phyloP scores from a whole-genome alignment of 768 basidiomycete species.

The Tylopilus felleus region DNA sequence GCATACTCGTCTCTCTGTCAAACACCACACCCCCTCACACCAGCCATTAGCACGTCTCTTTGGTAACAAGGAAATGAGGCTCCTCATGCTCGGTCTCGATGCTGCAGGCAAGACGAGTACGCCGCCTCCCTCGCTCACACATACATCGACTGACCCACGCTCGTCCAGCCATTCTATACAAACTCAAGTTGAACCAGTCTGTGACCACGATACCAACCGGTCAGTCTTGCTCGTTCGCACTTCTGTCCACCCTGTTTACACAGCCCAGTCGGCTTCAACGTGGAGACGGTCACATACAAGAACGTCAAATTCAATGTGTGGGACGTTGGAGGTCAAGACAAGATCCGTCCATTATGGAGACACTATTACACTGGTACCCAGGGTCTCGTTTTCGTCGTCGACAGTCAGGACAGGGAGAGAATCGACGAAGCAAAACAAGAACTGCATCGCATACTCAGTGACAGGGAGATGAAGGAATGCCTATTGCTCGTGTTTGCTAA shows the following conservation, averaged over 20 bases:
- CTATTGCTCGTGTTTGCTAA: constrained; percentile 97
- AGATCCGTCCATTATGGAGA: constrained; percentile 97
- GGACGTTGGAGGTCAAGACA: constrained; percentile 99
- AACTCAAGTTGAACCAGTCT: constrained; percentile 97
- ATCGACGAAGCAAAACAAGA: constrained; percentile 97
- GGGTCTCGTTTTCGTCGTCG: constrained; percentile 96
- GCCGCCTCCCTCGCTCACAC: constrained; percentile 30
- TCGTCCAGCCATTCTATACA: constrained; percentile 88
- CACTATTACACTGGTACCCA: constrained; percentile 99
- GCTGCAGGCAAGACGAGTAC: constrained; percentile 98
- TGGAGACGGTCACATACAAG: constrained; percentile 99
- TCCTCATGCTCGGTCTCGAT: constrained; percentile 95
- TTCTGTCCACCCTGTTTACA: not conserved
- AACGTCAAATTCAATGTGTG: constrained; percentile 95
- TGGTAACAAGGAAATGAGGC: constrained; percentile 98
- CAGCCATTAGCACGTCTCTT: constrained; percentile 84
- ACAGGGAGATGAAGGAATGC: constrained; percentile 98
- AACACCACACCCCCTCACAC: not conserved
- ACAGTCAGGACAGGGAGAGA: constrained; percentile 92
- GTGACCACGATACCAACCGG: constrained; percentile 98
- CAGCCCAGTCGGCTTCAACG: constrained; percentile 88
- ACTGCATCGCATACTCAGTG: constrained; percentile 91
- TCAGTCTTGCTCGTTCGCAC: constrained; percentile 24
- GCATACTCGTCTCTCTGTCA: constrained; percentile 9
- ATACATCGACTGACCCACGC: not conserved